These are phyloP conservation scores for Asparagopsis taxiformis DNA, from an alignment of 31 red algal genomes.

Conservation along the genomic window DNA sequence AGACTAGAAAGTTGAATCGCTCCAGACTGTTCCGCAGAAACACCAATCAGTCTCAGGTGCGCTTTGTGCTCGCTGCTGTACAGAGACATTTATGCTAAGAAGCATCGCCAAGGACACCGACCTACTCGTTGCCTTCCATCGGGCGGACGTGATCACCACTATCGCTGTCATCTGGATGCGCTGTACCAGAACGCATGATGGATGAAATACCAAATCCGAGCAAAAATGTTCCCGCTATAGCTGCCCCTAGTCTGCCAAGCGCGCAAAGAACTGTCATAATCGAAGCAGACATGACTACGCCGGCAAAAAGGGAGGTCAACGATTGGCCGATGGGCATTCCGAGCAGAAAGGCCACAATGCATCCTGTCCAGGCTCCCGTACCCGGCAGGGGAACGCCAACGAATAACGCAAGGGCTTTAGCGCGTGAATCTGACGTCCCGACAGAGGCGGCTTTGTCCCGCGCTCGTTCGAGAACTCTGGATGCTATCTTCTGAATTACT, in stretches of 20 bases:
- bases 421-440: slow-evolving; percentile 16
- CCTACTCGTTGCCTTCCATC: too few relatives aligned
- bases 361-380: slow-evolving; percentile 91
- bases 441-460: slow-evolving; percentile 39
- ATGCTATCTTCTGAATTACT: slow-evolving; percentile 32
- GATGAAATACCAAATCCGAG: slow-evolving; percentile 25
- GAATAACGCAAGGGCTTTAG: slow-evolving; percentile 76
- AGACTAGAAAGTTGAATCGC: too few relatives aligned
- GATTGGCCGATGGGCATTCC: slow-evolving; percentile 49
- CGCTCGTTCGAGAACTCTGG: slow-evolving; percentile 37
- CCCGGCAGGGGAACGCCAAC: slow-evolving; percentile 91
- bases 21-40: too few relatives aligned
- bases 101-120: too few relatives aligned
- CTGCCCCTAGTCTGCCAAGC: slow-evolving; percentile 48
- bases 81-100: too few relatives aligned
- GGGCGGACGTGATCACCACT: too few relatives aligned
- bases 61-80: too few relatives aligned
- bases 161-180: too few relatives aligned
- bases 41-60: too few relatives aligned
- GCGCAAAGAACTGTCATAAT: slow-evolving; percentile 68
- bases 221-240: slow-evolving; percentile 34
- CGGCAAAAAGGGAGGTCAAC: slow-evolving; percentile 45
- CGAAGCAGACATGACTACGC: slow-evolving; percentile 66
- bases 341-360: slow-evolving; percentile 69
- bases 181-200: slow-evolving; percentile 5